phyloP scores from a whole-genome alignment of 1,139 yeast genomes.

The Blastobotrys proliferans region DNA sequence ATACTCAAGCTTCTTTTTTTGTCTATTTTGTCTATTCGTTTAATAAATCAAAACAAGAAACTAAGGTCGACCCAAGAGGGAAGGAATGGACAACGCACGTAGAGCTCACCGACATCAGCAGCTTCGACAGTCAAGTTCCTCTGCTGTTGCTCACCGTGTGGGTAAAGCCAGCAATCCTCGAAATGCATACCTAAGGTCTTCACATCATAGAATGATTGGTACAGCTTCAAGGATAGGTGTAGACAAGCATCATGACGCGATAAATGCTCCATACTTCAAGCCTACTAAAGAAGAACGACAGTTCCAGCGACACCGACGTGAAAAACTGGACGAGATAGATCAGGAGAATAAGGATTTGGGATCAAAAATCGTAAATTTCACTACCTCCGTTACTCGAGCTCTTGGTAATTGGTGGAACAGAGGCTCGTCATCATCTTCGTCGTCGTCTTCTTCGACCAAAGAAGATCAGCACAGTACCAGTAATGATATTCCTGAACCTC shows the following conservation, averaged over 20 bases:
- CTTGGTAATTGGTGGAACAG: slow-evolving; percentile 13
- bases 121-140: neutral
- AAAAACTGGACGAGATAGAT: slow-evolving; percentile 1
- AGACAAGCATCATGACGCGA: neutral
- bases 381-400: slow-evolving; percentile 5
- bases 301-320: slow-evolving; percentile 4
- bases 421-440: too few species aligned
- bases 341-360: neutral
- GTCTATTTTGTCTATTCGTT: neutral
- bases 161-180: slow-evolving; percentile 2
- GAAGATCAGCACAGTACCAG: neutral
- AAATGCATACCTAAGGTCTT: slow-evolving; percentile 7
- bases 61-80: neutral
- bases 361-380: neutral
- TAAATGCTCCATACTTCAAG: slow-evolving; percentile 9
- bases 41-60: neutral
- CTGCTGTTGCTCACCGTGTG: too few species aligned
- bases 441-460: neutral
- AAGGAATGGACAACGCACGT: slow-evolving; percentile 8
- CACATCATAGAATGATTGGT: slow-evolving; percentile 7
- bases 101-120: slow-evolving; percentile 4
- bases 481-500: slow-evolving; percentile 6
- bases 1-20: neutral
- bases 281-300: slow-evolving; percentile 10
- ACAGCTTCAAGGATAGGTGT: slow-evolving; percentile 7